Evolutionary conservation across 2,329 filamentous ascomycete genomes (phyloP).

Genomic region (Beauveria scarabaeidicola): DNA sequence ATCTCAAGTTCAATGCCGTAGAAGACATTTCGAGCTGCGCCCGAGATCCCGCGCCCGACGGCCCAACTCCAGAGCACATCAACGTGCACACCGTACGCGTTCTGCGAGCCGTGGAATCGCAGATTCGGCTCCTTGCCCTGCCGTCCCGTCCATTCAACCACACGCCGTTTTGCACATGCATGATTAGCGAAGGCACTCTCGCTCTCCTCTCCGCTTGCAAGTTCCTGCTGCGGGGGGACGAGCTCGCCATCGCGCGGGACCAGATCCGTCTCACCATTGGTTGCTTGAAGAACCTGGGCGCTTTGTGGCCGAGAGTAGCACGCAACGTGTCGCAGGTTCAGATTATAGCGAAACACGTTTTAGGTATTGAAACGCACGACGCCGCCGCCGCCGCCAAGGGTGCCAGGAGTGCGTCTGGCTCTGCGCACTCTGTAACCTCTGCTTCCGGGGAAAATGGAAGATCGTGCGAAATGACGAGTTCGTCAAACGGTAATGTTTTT

Average conservation of each 20-base stretch:
- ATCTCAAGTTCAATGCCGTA: slow-evolving; percentile 28
- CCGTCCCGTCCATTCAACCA: slow-evolving; percentile 27
- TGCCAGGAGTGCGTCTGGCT: neutral
- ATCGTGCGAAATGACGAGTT: neutral
- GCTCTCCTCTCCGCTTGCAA: slow-evolving; percentile 29
- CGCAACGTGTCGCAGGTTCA: slow-evolving; percentile 31
- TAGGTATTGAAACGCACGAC: slow-evolving; percentile 6
- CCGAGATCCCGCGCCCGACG: slow-evolving; percentile 14
- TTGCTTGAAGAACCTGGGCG: slow-evolving; percentile 27
- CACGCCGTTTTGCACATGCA: slow-evolving; percentile 32
- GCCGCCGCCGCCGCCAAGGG: too few species aligned
- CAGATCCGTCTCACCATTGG: slow-evolving; percentile 35
- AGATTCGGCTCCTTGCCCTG: slow-evolving; percentile 30
- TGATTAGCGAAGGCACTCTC: slow-evolving; percentile 30
- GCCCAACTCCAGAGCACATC: slow-evolving; percentile 15
- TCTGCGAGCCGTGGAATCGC: slow-evolving; percentile 28
- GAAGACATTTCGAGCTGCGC: slow-evolving; percentile 32
- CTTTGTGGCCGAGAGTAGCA: slow-evolving; percentile 28
- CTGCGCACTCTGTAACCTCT: neutral
- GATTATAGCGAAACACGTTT: slow-evolving; percentile 27
- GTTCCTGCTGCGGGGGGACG: slow-evolving; percentile 23
- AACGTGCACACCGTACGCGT: slow-evolving; percentile 32
- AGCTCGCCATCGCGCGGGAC: slow-evolving; percentile 28
- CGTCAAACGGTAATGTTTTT: slow-evolving; percentile 1
- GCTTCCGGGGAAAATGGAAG: neutral